phyloP scores from a whole-genome alignment of 257 asterid species.

The Nicotiana noctiflora region DNA sequence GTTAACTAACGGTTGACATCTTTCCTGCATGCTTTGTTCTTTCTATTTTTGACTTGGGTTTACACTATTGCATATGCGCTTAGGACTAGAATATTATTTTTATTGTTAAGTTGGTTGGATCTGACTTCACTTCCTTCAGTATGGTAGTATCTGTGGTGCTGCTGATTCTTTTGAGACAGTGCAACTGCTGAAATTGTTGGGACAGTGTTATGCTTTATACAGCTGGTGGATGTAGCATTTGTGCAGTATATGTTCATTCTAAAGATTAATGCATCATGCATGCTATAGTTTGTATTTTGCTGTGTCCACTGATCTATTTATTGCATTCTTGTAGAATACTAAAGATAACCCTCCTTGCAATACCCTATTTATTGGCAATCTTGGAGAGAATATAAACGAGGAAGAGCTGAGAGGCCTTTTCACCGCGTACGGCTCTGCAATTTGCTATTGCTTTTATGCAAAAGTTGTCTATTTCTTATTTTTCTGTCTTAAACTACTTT shows the following conservation, averaged over 20 bases:
- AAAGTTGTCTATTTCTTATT: neutral
- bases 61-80: neutral
- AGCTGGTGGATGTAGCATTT: neutral
- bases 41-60: neutral
- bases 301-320: neutral
- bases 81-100: neutral
- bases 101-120: neutral
- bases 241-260: neutral
- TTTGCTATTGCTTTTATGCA: conserved; percentile 8
- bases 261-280: neutral
- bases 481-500: neutral
- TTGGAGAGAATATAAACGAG: conserved; percentile 92
- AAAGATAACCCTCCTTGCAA: conserved; percentile 99
- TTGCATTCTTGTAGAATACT: conserved; percentile 53
- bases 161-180: neutral
- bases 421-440: conserved; percentile 46
- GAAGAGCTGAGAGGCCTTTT: conserved; percentile 91
- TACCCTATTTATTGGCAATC: conserved; percentile 96
- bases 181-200: neutral
- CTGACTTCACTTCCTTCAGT: neutral
- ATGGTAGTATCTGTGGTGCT: neutral
- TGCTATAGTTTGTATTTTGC: neutral
- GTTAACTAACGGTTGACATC: neutral
- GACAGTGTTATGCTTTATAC: neutral
- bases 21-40: neutral